Evolutionary conservation across 2,329 filamentous ascomycete genomes (phyloP), one percentile per base, ranked within the genome.

Genomic region (Tolypocladium endophyticum): DNA sequence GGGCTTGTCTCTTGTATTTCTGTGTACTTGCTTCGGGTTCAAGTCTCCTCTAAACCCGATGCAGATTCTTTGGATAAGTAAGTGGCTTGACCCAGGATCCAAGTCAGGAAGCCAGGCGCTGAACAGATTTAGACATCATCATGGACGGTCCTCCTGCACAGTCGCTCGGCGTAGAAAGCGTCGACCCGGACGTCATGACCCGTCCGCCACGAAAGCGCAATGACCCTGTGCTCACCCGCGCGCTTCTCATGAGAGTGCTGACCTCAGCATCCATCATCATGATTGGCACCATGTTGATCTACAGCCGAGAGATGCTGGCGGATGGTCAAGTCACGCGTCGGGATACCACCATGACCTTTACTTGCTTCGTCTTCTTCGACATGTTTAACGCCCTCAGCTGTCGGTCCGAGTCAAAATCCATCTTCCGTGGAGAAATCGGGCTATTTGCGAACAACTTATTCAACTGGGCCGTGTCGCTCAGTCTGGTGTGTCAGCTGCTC

Each of bases 11-110:
- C 81, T 99, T 58, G 94, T 99, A 23, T 85, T 99, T 65, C 75
- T 99, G 68, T 97, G 92, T 79, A 97, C 92, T 36, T 88, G 90
- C 66, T 82, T 97, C 62, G 94, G 94, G 45, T 94, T 95, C 77
- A 92, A 91, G 75, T 96, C 94, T 71, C 95, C 94, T 54, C 81
- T 99, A 62, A 99, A 99, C 72, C 92, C 94, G 56, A 99, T 99
- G 94, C 94, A 99, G 77, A 99, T 99, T 77, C 82, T 99, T 50
- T 99, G 94, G 94, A 99, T 99, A 70, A 99, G 93, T 97, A 78
- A 78, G 91, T 83, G 16, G 56, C 8, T 50, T 28, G 12, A 28
- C n/a, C 2, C 14, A 33, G 3, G 3, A 16, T 3, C 9, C 5
- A 16, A n/a, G 20, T 28, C 25, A 5, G 35, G n/a, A 9, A 25